Percentiles rank a stretch among this genome's conserved stretches.
phyloP scores from a whole-genome alignment of 2,329 filamentous ascomycete species.

The Diaporthe citri region DNA sequence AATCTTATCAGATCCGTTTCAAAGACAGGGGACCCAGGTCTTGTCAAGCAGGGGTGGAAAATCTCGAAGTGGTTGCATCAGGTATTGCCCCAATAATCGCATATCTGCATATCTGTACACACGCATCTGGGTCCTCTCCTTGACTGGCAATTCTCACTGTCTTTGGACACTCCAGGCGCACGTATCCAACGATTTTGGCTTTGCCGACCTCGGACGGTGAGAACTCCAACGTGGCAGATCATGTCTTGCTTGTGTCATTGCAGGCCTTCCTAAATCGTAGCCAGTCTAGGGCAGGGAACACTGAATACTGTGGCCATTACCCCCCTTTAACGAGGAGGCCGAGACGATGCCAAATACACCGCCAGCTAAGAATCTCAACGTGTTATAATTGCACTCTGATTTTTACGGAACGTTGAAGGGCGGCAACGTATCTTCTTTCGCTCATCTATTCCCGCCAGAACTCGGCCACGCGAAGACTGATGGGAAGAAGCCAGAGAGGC shows the following conservation, averaged over 20 bases:
- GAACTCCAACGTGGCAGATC: too few species aligned
- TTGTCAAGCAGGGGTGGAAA: neutral
- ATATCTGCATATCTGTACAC: neutral
- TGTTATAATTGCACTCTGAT: neutral
- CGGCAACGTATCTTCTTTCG: too few species aligned
- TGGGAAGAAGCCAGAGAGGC: neutral
- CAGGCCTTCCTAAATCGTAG: neutral
- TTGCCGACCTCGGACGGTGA: neutral
- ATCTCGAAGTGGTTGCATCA: neutral
- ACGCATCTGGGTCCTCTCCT: neutral
- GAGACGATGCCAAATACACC: neutral
- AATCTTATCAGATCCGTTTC: conserved; percentile 37
- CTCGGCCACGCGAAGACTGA: neutral
- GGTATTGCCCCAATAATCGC: neutral
- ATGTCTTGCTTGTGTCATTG: neutral
- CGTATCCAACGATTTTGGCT: too few species aligned
- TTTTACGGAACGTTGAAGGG: accelerated
- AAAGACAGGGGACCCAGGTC: neutral
- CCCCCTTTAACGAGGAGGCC: neutral
- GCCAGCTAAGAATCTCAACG: neutral
- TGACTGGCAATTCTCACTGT: neutral
- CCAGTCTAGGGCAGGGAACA: neutral
- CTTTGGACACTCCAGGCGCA: neutral
- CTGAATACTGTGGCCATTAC: neutral
- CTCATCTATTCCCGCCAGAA: neutral